phyloP scores from a whole-genome alignment of 1,139 yeast genomes.

The Diutina neorugosa region DNA sequence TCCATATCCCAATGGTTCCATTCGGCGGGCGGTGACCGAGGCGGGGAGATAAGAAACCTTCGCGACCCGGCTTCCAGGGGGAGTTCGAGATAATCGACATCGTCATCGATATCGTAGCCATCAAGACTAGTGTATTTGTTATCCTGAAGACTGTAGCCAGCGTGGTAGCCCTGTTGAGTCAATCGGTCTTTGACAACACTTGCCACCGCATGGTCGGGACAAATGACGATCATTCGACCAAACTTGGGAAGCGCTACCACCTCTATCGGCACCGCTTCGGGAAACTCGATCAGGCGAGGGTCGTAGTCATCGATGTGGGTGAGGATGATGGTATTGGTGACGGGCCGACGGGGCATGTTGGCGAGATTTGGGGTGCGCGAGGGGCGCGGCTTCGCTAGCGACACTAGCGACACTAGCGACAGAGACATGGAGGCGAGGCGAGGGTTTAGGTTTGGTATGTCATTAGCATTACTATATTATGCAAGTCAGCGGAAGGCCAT shows the following conservation, averaged over 20 bases:
- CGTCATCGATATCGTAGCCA: slow-evolving; percentile 5
- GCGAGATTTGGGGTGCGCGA: neutral
- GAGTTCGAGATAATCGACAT: slow-evolving; percentile 24
- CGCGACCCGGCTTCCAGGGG: slow-evolving; percentile 29
- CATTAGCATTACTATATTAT: neutral
- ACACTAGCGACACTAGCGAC: too few species aligned
- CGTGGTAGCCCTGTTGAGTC: slow-evolving; percentile 6
- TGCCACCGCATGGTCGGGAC: slow-evolving; percentile 17
- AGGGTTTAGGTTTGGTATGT: neutral
- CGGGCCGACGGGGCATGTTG: slow-evolving; percentile 6
- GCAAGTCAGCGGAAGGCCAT: slow-evolving; percentile 1
- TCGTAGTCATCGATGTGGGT: slow-evolving; percentile 14
- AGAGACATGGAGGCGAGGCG: too few species aligned
- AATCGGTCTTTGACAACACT: neutral
- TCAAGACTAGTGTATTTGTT: slow-evolving; percentile 9
- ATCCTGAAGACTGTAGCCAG: slow-evolving; percentile 25
- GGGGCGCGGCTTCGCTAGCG: neutral
- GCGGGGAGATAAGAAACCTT: slow-evolving; percentile 35
- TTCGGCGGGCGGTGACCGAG: slow-evolving; percentile 34
- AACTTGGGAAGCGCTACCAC: slow-evolving; percentile 24
- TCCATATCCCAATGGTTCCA: slow-evolving; percentile 35
- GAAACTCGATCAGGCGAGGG: neutral
- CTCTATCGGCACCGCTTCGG: slow-evolving; percentile 14
- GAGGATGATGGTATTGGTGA: slow-evolving; percentile 30
- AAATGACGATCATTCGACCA: slow-evolving; percentile 23